A percentile compares a stretch with the other conserved stretches of the same genome.
Conservation (phyloP, 2,329 filamentous ascomycete species). For the Fusarium torreyae region DNA sequence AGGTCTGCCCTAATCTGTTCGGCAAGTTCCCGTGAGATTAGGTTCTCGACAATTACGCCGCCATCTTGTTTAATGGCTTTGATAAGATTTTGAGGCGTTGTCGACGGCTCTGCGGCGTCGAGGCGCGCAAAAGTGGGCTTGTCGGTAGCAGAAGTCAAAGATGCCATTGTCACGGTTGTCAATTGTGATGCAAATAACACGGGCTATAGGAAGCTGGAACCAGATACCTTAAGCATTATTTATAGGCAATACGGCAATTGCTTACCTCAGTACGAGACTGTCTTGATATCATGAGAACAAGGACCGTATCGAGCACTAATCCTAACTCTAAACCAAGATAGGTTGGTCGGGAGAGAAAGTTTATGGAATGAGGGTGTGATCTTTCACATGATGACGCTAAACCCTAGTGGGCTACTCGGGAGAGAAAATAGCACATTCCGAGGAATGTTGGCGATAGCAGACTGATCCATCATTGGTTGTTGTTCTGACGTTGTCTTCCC, state of each 20-base stretch:
- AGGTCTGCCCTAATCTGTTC: conserved; percentile 57
- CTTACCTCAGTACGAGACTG: not conserved
- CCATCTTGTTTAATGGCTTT: conserved; percentile 49
- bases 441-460: conserved; percentile 1
- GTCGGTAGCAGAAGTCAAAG: not conserved
- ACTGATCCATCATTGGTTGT: not conserved
- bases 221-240: not conserved
- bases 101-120: conserved; percentile 12
- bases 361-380: not conserved
- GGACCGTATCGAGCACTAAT: not conserved
- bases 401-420: not conserved
- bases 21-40: conserved; percentile 53
- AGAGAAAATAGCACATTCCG: conserved; percentile 2
- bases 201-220: not conserved
- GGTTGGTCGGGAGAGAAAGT: conserved; percentile 14
- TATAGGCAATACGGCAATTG: not conserved
- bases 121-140: conserved; percentile 13
- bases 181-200: not conserved
- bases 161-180: conserved; percentile 1
- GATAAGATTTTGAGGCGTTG: conserved; percentile 18
- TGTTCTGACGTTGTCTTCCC: not conserved
- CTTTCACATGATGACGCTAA: not conserved
- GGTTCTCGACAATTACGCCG: conserved; percentile 56
- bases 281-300: no score
- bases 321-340: not conserved